Evolutionary conservation across 1,284 basidiomycete genomes (phyloP), one percentile per base, ranked within the genome.

Genomic region (Pterula multifida): DNA sequence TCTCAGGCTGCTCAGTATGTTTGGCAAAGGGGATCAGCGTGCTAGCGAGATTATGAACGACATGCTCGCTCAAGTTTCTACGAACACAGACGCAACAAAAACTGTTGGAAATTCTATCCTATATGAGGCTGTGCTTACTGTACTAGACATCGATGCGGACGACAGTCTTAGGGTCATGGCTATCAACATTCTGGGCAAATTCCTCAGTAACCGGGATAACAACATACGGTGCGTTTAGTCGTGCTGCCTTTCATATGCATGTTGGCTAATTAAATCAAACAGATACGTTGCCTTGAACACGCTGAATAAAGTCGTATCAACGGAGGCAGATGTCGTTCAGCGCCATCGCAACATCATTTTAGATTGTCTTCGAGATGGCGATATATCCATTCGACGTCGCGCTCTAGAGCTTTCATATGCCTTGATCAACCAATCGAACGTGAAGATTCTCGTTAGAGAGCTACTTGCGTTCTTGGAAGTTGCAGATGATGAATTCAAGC

Each of bases 251-350:
- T 28, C 50, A 17, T 24, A 3, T 45, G 36, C 50, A 45, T 32
- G 17, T 26, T 45, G 48, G 45, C 22, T 50, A 49, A 13, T 46
- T 48, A 11, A 54, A 26, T 24, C 22, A 45, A 13, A 19, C 58
- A 94, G 94, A 51, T 99, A 99, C 65, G 96, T 98, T 44, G 95
- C 96, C 3, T 78, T 98, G 48, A 95, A 99, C 67, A 99, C 96
- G 0, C 78, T 99, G 45, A 98, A 96, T 76, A 98, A 98, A 67
- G 95, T 98, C 23, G 95, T 99, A 2, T 78, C 87, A 9, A 95
- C 98, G 74, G 95, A 98, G 66, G 98, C 95, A 6, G 95, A 94
- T 62, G 96, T 96, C 22, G 96, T 99, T 0, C 95, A 98, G 67
- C 82, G 96, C 23, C 96, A 99, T 66, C 87, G 94, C 36, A 94